Conservation (phyloP, 2,329 filamentous ascomycete genomes). For the Diaporthe batatas region DNA sequence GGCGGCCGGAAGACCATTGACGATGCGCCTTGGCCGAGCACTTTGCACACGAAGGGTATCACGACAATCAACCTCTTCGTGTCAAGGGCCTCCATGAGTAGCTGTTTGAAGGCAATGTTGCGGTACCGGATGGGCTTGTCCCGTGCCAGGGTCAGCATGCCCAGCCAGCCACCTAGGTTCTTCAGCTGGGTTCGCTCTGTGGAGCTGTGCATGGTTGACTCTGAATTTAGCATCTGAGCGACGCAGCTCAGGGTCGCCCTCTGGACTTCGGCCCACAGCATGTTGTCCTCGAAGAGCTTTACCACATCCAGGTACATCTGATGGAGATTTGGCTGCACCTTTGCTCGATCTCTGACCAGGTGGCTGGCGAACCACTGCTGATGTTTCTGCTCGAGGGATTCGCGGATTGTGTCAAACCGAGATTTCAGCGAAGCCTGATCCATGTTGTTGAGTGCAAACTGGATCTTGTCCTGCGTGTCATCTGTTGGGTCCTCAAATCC, state of each 20-base stretch:
- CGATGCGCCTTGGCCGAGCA: slow-evolving; percentile 84
- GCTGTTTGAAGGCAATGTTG: slow-evolving; percentile 96
- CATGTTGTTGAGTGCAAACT: slow-evolving; percentile 97
- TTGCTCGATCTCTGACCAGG: slow-evolving; percentile 94
- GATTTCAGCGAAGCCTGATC: slow-evolving; percentile 88
- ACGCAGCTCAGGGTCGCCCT: slow-evolving; percentile 93
- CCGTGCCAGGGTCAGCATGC: slow-evolving; percentile 90
- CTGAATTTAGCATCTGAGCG: slow-evolving; percentile 88
- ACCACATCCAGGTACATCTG: slow-evolving; percentile 92
- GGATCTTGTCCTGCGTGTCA: slow-evolving; percentile 90
- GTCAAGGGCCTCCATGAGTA: slow-evolving; percentile 93
- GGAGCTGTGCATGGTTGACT: slow-evolving; percentile 85
- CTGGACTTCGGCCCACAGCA: slow-evolving; percentile 89
- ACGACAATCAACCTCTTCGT: slow-evolving; percentile 91
- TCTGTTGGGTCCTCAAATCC: slow-evolving; percentile 86
- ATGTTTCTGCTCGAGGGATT: slow-evolving; percentile 82
- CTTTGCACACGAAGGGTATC: slow-evolving; percentile 98
- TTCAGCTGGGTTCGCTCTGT: slow-evolving; percentile 91
- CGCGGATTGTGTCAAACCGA: slow-evolving; percentile 85
- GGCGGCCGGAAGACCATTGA: slow-evolving; percentile 94
- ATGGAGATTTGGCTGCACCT: slow-evolving; percentile 97
- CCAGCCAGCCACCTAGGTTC: slow-evolving; percentile 94
- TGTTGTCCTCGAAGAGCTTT: slow-evolving; percentile 82
- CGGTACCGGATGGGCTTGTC: slow-evolving; percentile 96
- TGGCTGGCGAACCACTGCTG: slow-evolving; percentile 98